Evolutionary conservation across 805 yeast genomes (phyloP).

Genomic region (Jamesozyma rosinii): DNA sequence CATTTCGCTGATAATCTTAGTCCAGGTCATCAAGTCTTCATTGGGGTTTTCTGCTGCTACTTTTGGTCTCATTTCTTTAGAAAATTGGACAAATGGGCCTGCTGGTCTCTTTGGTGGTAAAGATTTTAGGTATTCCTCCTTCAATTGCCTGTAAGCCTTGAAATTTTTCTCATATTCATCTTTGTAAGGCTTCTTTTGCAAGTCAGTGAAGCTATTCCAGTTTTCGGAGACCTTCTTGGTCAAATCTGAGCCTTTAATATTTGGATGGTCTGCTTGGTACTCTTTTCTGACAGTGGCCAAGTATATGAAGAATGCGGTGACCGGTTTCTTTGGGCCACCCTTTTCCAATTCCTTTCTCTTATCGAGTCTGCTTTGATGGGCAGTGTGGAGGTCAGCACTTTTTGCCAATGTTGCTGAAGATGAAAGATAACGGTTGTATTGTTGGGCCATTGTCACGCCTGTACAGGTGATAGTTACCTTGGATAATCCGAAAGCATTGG

Average conservation of each 20-base stretch:
- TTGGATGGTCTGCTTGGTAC: slow-evolving; percentile 14
- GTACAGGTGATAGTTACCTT: neutral
- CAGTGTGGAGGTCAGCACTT: neutral
- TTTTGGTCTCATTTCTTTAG: slow-evolving; percentile 15
- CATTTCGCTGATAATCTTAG: slow-evolving; percentile 18
- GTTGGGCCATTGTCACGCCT: neutral
- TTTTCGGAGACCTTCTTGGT: slow-evolving; percentile 63
- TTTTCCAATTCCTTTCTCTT: slow-evolving; percentile 13
- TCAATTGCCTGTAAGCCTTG: slow-evolving; percentile 10
- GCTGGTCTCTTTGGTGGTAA: slow-evolving; percentile 27
- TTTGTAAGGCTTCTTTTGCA: slow-evolving; percentile 67
- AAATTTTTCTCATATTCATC: slow-evolving; percentile 27
- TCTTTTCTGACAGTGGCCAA: slow-evolving; percentile 12
- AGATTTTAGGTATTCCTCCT: slow-evolving; percentile 7
- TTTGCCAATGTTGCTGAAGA: neutral
- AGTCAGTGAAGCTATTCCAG: slow-evolving; percentile 69
- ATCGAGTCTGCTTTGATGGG: slow-evolving; percentile 13
- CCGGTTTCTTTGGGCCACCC: slow-evolving; percentile 23
- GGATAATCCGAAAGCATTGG: neutral
- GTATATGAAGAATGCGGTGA: slow-evolving; percentile 20
- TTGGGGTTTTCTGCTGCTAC: slow-evolving; percentile 13
- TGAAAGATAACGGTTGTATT: neutral
- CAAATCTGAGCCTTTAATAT: slow-evolving; percentile 21
- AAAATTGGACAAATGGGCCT: slow-evolving; percentile 21
- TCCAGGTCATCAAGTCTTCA: slow-evolving; percentile 12